Base-by-base conservation (phyloP, 495 filamentous ascomycete species). In the Penicillium lividum region DNA sequence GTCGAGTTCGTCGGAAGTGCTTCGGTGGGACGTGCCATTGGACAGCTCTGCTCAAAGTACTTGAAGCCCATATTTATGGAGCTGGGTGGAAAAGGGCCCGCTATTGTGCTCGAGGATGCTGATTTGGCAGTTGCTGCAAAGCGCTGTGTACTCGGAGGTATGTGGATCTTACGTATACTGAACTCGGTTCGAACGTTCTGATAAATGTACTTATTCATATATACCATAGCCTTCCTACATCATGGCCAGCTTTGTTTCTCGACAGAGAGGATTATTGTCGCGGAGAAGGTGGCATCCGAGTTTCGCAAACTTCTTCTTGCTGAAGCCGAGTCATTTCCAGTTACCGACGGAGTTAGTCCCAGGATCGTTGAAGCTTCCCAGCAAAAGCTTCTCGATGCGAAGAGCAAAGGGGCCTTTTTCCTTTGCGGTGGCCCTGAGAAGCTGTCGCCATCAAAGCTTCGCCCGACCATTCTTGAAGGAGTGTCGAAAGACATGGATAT, bases 221-320 rank as follows among this genome's bases (percentile, higher is more conserved):
- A 22, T 36, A 36, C 9, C 4, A 11, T 36, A 36, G 33, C 33
- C 10, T 36, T 9, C 1, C 33, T 36, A 1, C 28, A 57, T 18
- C 29, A 78, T 33, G 90, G 90, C 1, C 90, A 93, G 70, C 82
- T 90, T 43, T 93, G 90, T 75, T 89, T 93, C 88, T 76, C 81
- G 5, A 92, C 89, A 0, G 90, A 93, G 71, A 80, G 85, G 15
- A 86, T 93, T 64, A 72, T 92, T 31, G 85, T 92, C 22, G 44
- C 49, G 29, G 42, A 44, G 7, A 36, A 25, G 34, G 60, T 79
- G 25, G 36, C n/a, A 15, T 13, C 44, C 13, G 31, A 58, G 10
- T 51, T 51, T 27, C 10, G 27, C 7, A 5, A 47, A 28, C 28
- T 29, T 2, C 18, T 53, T 9, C 28, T 15, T 0, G 8, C 7